Base-by-base conservation (phyloP, 2,329 filamentous ascomycete genomes). In the Dactylellina leptospora region DNA sequence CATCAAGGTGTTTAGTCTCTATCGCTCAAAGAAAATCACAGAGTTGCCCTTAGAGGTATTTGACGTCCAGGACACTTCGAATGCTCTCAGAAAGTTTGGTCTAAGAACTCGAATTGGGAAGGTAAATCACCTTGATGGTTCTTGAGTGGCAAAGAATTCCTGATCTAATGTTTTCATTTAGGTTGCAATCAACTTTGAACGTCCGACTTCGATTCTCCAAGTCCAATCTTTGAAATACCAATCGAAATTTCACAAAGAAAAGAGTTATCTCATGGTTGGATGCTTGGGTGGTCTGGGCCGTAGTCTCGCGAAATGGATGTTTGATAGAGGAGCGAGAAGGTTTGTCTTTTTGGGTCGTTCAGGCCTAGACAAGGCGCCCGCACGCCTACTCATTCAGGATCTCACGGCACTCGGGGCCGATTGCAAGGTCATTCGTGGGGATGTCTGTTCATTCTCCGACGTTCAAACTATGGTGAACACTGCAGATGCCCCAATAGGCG, bases 281-380 rank as follows among this genome's bases (percentile, higher is more conserved):
- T 83, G 83, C n/a, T 83, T 83, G 0, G 84, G 84, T 30, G 84
- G 83, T 22, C 78, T 85, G 9, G 84, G 84, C 4, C 80, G 82
- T 38, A 83, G 82, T 64, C 81, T 85, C 76, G 78, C 82, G 9
- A 79, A 79, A 4, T 82, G 83, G 80, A 83, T 85, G 82, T 79
- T 82, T 4, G 77, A 78, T 42, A 80, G 81, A 13, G 84, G 84
- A 1, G 84, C 83, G 4, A 79, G 80, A 8, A 80, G 82, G 69
- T 76, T 86, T 16, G 80, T 84, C 0, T 79, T 85, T 2, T 78
- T 85, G 13, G 85, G 83, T 1, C 81, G 83, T 0, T 78, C 77
- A 1, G 79, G 77, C 3, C 61, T 74, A 1, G 76, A 78, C 16
- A 73, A 74, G n/a, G 54, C 69, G 1, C 53, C 74, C 5, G 80